phyloP scores from a whole-genome alignment of 2,329 filamentous ascomycete genomes.

The Tolypocladium tundrense region DNA sequence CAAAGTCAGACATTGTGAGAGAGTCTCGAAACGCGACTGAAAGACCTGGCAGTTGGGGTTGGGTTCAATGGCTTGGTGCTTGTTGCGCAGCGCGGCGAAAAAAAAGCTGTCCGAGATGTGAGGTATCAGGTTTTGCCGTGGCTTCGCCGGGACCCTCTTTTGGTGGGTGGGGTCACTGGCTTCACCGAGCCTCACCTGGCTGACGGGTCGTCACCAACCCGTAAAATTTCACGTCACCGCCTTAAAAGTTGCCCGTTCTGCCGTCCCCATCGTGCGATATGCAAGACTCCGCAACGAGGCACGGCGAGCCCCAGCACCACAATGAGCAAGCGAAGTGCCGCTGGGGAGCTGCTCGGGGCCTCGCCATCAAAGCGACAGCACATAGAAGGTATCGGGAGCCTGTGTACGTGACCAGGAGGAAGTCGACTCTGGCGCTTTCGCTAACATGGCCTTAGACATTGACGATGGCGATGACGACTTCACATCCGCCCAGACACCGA shows the following conservation, averaged over 20 bases:
- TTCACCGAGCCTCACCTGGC: conserved; percentile 2
- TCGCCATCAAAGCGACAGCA: conserved; percentile 17
- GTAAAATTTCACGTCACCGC: conserved; percentile 20
- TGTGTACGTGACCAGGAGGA: conserved; percentile 10
- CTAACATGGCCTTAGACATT: conserved; percentile 9
- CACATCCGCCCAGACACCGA: conserved; percentile 20
- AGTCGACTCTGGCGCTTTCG: not conserved
- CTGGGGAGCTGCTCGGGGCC: conserved; percentile 10
- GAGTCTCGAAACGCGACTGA: not conserved
- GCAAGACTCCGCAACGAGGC: not conserved
- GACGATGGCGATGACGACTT: conserved; percentile 24
- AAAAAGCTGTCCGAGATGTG: conserved; percentile 2
- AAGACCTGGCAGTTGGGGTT: not conserved
- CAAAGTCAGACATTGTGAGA: conserved; percentile 60
- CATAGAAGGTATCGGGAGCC: conserved; percentile 8
- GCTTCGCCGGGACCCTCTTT: conserved; percentile 14
- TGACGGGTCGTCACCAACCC: conserved; percentile 16
- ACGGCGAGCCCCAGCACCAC: not conserved
- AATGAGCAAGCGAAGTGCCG: conserved; percentile 24
- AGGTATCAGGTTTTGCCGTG: conserved; percentile 18
- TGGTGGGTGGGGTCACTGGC: not conserved
- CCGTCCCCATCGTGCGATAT: conserved; percentile 6
- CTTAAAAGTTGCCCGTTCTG: conserved; percentile 21
- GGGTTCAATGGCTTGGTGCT: not conserved
- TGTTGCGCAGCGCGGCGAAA: not conserved